Evolutionary conservation across 768 basidiomycete species (phyloP), one percentile per base, ranked within the genome.

Genomic region (Psilocybe cyanescens): DNA sequence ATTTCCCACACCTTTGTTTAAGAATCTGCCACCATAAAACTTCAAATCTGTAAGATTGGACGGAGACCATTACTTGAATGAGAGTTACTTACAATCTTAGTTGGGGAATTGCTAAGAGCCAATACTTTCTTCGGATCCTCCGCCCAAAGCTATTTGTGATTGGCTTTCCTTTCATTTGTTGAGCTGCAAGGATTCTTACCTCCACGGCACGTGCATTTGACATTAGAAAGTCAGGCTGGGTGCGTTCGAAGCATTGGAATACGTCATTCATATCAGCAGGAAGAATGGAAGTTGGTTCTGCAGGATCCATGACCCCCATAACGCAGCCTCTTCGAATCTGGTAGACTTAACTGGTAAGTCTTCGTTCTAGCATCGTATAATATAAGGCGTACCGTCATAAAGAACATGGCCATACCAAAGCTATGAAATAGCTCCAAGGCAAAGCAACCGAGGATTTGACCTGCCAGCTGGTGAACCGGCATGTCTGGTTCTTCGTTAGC

Each of bases 1-100:
- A 37, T 60, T 45, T 9, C 59, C 59, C 8, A 55, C 53, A 24
- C 19, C 55, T 60, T 49, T 60, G 48, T 33, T 60, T 2, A 60
- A 14, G 19, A 60, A 60, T 4, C 59, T 41, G 16, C 53, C 59
- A 24, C 59, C 59, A 31, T 37, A 60, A 28, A 48, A 19, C 59
- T 60, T 55, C 5, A 33, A 39, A 16, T 8, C 37, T 29, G 29
- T 17, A 31, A 31, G 14, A 9, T 45, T 53, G 1, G 8, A 17
- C n/a, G 52, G 12, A 24, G 24, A 24, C 24, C 16, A 29, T 8
- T n/a, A 41, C 17, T 37, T 17, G 6, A 49, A n/a, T 45, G 8
- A 30, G 37, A 19, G 30, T 45, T 17, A 24, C 59, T 7, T 16
- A 60, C 59, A 41, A 60, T n/a, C 14, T 47, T 48, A 3, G 35